Evolutionary conservation across 345 rosid species (phyloP), one percentile per base, ranked within the genome.

Genomic region (Turritis glabra): DNA sequence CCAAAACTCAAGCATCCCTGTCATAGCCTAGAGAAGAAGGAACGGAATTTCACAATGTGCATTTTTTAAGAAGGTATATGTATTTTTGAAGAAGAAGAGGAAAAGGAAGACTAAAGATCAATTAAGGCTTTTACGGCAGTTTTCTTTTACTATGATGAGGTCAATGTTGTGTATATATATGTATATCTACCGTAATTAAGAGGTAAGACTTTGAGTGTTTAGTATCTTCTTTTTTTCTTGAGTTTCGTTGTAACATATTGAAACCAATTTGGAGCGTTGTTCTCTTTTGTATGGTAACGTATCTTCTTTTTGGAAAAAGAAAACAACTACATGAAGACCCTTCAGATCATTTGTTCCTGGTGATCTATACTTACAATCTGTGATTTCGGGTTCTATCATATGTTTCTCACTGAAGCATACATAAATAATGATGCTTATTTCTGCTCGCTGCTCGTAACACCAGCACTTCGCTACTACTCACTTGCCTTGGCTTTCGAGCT

Each of bases 1-100:
- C 41, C 84, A 81, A 64, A 82, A 77, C 77, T 83, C 91, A 68
- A 85, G 93, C 81, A 85, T 89, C 83, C 77, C 86, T 38, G 90
- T 96, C 4, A 81, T 88, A 82, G 96, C 93, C 21, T 89, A 80
- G 71, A 51, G 48, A 25, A 13, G 8, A 30, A 56, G 14, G 40
- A 73, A 37, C 50, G 43, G 2, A 43, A 47, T 54, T 69, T 35
- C 47, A 44, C 56, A 5, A 37, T 56, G 73, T 78, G 69, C 55
- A 50, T 1, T 48, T 50, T 75, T 68, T 41, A 67, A 67, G 54
- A 67, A 67, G 18, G 18, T 58, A 18, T 40, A 13, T 60, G 21
- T 53, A 14, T 22, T 52, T 63, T 63, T 75, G 61, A 38, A 17
- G 50, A 38, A 17, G 50, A 48, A 47, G 50, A 48, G n/a, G 62